Evolutionary conservation across 2,329 filamentous ascomycete genomes (phyloP), one percentile per base, ranked within the genome.

Genomic region (Colletotrichum cereale): DNA sequence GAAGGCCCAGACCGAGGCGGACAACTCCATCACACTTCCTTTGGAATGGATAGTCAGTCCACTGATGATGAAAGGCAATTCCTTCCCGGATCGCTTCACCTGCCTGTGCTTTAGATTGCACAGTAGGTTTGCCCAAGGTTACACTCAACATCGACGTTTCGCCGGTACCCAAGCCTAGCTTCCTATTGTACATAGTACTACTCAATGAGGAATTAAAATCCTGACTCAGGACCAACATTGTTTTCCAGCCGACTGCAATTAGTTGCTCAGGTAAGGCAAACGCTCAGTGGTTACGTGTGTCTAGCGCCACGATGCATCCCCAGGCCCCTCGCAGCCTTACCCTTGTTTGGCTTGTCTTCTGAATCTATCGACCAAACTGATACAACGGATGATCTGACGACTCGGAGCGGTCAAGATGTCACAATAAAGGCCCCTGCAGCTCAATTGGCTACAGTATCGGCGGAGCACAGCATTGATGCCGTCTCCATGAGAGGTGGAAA

Each of bases 1-100:
- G 21, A 58, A 71, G 58, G 57, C 44, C 64, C 52, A 68, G 68
- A 67, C 67, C 67, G 31, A 34, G 62, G 50, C 63, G 14, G 40
- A 38, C 44, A 63, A 36, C 58, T 71, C 44, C 57, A 68, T 63
- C 65, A 71, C 63, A 65, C 52, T 56, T 48, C 24, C 31, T 18
- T 8, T 58, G 58, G 58, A 68, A 63, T 68, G 68, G 31, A 40
- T 53, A 31, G n/a, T 61, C 34, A 31, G n/a, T 61, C 34, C 21
- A 36, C 42, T 57, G 48, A 48, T 42, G 52, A 26, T 48, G 56
- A 58, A 34, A 34, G 24, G 21, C 16, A 71, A 29, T 57, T 38
- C 42, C 47, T 34, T 48, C 38, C 29, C 14, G 2, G n/a, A 58
- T 10, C 36, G 36, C 24, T 21, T n/a, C 26, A 16, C 6, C 34